Percentiles rank a stretch among this genome's conserved stretches.
Conservation (phyloP, 2,329 filamentous ascomycete species). For the Neopestalotiopsis rosae region DNA sequence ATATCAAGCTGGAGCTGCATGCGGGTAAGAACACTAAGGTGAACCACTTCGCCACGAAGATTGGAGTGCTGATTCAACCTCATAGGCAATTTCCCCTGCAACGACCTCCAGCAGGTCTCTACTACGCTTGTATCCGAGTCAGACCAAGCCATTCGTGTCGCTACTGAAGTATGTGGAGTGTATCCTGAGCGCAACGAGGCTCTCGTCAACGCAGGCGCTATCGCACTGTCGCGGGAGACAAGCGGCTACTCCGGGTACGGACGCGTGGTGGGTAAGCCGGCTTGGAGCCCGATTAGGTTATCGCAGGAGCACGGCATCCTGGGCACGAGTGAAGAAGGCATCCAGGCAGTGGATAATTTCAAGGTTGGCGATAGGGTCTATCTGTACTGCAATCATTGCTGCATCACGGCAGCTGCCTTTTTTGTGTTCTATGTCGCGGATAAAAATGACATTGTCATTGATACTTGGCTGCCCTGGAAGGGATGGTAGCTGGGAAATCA, state of each 20-base stretch:
- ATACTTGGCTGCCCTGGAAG: slow-evolving; percentile 15
- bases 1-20: slow-evolving; percentile 15
- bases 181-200: slow-evolving; percentile 16
- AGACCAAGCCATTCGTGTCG: slow-evolving; percentile 13
- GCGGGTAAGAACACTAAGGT: slow-evolving; percentile 5
- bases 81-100: slow-evolving; percentile 13
- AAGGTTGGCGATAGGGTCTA: slow-evolving; percentile 10
- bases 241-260: slow-evolving; percentile 9
- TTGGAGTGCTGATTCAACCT: no score
- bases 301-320: slow-evolving; percentile 17
- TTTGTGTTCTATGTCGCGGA: slow-evolving; percentile 12
- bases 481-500: not conserved
- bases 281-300: slow-evolving; percentile 1
- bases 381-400: slow-evolving; percentile 13
- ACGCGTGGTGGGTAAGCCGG: not conserved
- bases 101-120: slow-evolving; percentile 14
- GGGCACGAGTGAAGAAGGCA: not conserved
- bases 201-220: slow-evolving; percentile 10
- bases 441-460: slow-evolving; percentile 7
- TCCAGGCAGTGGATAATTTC: not conserved
- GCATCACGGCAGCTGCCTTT: slow-evolving; percentile 15
- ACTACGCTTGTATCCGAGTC: not conserved
- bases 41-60: no score
- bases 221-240: slow-evolving; percentile 9
- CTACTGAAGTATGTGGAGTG: slow-evolving; percentile 11